Evolutionary conservation across 768 basidiomycete species (phyloP).

Genomic region (Favolaschia claudopus): DNA sequence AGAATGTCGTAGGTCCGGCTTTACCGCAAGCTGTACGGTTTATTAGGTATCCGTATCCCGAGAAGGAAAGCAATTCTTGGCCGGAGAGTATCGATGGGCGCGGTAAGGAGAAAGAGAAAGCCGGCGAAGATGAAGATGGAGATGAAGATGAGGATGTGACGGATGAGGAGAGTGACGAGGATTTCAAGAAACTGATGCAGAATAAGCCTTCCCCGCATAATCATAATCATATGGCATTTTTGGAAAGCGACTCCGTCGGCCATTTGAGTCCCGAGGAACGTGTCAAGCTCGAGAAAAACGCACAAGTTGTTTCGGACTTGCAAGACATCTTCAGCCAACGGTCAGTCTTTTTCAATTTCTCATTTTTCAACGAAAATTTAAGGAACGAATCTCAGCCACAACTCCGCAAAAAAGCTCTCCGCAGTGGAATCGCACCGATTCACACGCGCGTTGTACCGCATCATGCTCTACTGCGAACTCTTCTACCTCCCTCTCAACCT

Average conservation of each 20-base stretch:
- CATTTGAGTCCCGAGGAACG: slow-evolving; percentile 10
- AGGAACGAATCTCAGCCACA: background rate
- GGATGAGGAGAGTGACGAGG: too few relatives aligned
- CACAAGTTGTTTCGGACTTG: background rate
- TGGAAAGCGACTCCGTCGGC: slow-evolving; percentile 10
- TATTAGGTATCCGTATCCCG: slow-evolving; percentile 22
- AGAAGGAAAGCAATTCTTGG: slow-evolving; percentile 21
- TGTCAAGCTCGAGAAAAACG: slow-evolving; percentile 10
- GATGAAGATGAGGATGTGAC: slow-evolving; percentile 10
- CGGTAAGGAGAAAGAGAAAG: slow-evolving; percentile 2
- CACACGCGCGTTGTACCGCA: slow-evolving; percentile 22
- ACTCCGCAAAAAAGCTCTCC: slow-evolving; percentile 7
- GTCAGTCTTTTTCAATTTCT: background rate
- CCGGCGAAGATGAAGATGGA: slow-evolving; percentile 6
- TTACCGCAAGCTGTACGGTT: slow-evolving; percentile 20
- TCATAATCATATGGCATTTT: background rate
- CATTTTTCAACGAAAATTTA: too few relatives aligned
- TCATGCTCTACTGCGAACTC: slow-evolving; percentile 27
- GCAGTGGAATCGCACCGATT: slow-evolving; percentile 18
- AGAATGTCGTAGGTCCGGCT: slow-evolving; percentile 15
- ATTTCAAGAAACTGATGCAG: background rate
- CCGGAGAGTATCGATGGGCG: background rate
- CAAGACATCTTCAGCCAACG: slow-evolving; percentile 2
- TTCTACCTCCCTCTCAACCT: slow-evolving; percentile 25
- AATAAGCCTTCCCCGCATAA: background rate